Evolutionary conservation across 2,329 filamentous ascomycete genomes (phyloP), one percentile per base, ranked within the genome.

Genomic region (Paraconiothyrium sp.): DNA sequence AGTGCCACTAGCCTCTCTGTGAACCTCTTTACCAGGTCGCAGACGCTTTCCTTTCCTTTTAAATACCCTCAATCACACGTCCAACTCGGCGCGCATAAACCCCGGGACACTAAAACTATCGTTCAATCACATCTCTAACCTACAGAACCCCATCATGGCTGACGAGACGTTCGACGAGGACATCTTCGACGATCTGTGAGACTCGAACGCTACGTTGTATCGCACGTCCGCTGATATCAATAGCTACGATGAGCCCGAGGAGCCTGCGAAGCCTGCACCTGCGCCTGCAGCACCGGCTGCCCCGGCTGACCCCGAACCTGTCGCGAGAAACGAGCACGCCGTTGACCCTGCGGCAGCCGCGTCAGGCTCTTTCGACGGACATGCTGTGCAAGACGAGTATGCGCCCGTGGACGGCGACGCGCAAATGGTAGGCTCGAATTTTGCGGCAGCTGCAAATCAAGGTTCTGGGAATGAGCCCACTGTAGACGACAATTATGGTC

Each of bases 121-220:
- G 57, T 54, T 48, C 37, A 55, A 34, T 39, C 43, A 48, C 24
- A 37, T 27, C 46, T 16, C 50, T 35, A 22, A 56, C 44, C 48
- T 49, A 51, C 64, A 85, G 43, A 8, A 27, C 14, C 16, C 39
- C 64, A 63, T 54, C 72, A 95, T 94, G 92, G 88, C 92, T 51
- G 92, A 95, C 74, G 92, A 94, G 75, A 92, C 92, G 69, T 89
- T 93, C 70, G 93, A 97, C 71, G 94, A 97, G 75, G 93, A 97
- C 85, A 91, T 97, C 81, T 97, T 97, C 80, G 93, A 93, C 73
- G 94, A 97, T 82, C 88, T 97, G 93, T 97, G 84, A 82, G 92
- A 4, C 16, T 41, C 13, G 2, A 14, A 7, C 47, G 54, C 49
- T 16, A 22, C 16, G 13, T n/a, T 8, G 7, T 24, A 41, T 16